phyloP scores from a whole-genome alignment of 148 eudicot species.

The Rhododendron vialii region DNA sequence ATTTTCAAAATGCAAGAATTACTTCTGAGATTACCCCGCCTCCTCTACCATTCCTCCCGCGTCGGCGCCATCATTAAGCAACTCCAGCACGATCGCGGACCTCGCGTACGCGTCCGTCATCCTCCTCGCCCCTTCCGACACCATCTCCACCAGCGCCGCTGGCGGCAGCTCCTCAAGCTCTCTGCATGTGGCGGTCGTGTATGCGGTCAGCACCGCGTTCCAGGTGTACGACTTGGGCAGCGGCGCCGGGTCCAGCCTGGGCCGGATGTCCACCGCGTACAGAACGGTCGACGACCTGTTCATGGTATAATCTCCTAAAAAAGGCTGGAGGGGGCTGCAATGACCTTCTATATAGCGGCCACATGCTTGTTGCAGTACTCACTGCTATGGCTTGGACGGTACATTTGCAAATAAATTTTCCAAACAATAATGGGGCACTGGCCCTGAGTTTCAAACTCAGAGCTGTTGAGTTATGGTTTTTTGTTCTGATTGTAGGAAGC shows the following conservation, averaged over 20 bases:
- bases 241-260: constrained; percentile 53
- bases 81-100: constrained; percentile 45
- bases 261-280: constrained; percentile 67
- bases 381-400: constrained; percentile 99
- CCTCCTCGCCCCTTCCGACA: constrained; percentile 52
- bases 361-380: constrained; percentile 91
- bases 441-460: background rate
- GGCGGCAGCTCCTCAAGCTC: constrained; percentile 53
- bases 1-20: too few species aligned
- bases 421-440: background rate
- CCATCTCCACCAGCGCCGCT: constrained; percentile 47
- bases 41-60: too few species aligned
- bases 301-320: constrained; percentile 79
- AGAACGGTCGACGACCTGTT: constrained; percentile 48
- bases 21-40: too few species aligned
- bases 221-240: constrained; percentile 55
- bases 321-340: constrained; percentile 97
- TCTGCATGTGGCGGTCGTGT: constrained; percentile 48
- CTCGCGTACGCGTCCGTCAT: constrained; percentile 74
- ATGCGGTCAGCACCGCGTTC: constrained; percentile 77
- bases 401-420: background rate
- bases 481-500: constrained; percentile 65
- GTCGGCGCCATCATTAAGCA: too few species aligned
- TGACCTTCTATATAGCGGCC: constrained; percentile 94
- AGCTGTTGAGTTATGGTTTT: background rate